phyloP scores from a whole-genome alignment of 148 eudicot species.

The Rhododendron williamsianum region DNA sequence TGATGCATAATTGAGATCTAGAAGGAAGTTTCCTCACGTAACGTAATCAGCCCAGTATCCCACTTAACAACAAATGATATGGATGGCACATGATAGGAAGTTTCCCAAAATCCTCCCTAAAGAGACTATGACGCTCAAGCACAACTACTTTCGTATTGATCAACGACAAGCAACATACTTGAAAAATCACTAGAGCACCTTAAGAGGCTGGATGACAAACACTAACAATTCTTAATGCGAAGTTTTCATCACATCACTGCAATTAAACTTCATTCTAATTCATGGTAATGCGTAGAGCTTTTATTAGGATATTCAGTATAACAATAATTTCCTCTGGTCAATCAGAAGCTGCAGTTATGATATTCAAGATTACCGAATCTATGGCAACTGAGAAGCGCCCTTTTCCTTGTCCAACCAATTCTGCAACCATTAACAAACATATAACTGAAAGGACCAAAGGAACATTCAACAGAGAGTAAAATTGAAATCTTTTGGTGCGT shows the following conservation, averaged over 20 bases:
- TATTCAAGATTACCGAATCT: constrained; percentile 61
- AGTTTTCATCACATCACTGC: neutral
- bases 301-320: neutral
- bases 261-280: neutral
- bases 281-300: neutral
- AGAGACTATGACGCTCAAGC: neutral
- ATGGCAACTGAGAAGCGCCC: constrained; percentile 64
- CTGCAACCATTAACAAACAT: constrained; percentile 31
- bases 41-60: neutral
- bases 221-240: neutral
- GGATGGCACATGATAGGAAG: neutral
- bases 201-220: neutral
- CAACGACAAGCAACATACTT: too few relatives aligned
- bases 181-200: neutral
- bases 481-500: neutral
- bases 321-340: neutral
- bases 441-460: neutral
- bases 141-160: neutral
- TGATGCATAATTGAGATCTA: neutral
- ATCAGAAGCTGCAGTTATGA: neutral
- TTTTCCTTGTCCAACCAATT: constrained; percentile 55
- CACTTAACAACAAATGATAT: neutral
- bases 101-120: neutral
- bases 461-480: neutral
- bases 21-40: neutral